Evolutionary conservation across 164 flowering plant genomes (phyloP), one percentile per base, ranked within the genome.

Genomic region (Nymphaea thermarum): DNA sequence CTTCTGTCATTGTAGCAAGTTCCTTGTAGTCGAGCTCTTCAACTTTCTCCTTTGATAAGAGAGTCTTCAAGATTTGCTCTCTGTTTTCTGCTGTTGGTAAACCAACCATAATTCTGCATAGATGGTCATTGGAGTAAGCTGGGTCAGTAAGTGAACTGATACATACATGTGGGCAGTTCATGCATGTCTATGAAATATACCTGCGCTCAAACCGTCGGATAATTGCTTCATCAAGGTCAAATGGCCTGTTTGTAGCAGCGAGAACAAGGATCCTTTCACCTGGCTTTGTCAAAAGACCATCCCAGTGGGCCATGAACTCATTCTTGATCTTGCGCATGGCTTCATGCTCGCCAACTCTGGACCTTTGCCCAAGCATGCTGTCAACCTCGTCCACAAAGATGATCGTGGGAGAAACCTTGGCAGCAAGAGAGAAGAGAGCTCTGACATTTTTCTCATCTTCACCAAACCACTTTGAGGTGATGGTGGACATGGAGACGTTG

Each of bases 261-360:
- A 91, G 97, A 64, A 94, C 97, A 66, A 91, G 93, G 43, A 91
- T 89, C 44, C 83, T 75, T 71, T 89, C 95, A 43, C 96, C 96
- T 14, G 85, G 78, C 66, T 87, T 88, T 4, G 97, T 81, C 80
- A 84, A 25, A 41, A 93, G 81, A 43, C 98, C 98, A 79, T 93
- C 98, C 98, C 98, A 93, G 62, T 93, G 97, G 62, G 93, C 77
- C 98, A 93, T 93, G 77, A 93, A 93, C 82, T 93, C 97, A 74
- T 93, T 93, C 76, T 93, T 93, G 55, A 91, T 93, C 82, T 93
- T 93, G 72, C 98, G 68, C 97, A 91, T 93, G 16, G 97, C 97
- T 74, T 93, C 98, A 70, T 91, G 96, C 76, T 93, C 98, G 15
- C 97, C 98, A 57, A 75, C 90, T 77, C 91, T 81, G 5, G 86